These are phyloP conservation scores for Kwoniella shivajii DNA, from an alignment of 1,284 basidiomycete species.

Conservation along the genomic window DNA sequence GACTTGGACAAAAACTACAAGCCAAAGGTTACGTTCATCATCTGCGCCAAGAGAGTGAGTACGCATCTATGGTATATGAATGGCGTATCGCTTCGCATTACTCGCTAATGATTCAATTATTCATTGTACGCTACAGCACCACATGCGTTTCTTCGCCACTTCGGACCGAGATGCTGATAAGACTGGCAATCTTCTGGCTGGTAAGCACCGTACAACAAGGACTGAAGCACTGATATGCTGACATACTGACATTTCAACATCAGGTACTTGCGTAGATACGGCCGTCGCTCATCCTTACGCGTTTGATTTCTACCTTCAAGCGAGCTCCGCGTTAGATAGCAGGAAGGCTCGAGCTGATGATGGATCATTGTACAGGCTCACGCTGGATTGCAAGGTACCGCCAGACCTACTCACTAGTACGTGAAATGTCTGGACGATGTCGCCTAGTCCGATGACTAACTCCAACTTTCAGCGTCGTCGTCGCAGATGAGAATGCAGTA, in stretches of 20 bases:
- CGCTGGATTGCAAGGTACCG: constrained; percentile 41
- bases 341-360: background rate
- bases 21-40: constrained; percentile 50
- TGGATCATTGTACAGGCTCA: constrained; percentile 25
- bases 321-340: background rate
- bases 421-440: background rate
- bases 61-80: background rate
- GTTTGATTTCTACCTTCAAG: constrained; percentile 47
- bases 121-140: constrained; percentile 40
- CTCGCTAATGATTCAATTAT: background rate
- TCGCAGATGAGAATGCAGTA: constrained; percentile 34
- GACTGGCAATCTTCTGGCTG: constrained; percentile 53
- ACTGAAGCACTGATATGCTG: background rate
- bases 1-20: constrained; percentile 37
- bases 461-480: constrained; percentile 24
- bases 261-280: constrained; percentile 48
- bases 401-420: constrained; percentile 53
- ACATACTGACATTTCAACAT: background rate
- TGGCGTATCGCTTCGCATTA: background rate
- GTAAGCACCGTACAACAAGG: constrained; percentile 3
- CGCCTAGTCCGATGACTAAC: background rate
- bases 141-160: constrained; percentile 54
- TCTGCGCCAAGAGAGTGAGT: constrained; percentile 44
- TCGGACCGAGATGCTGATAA: constrained; percentile 40
- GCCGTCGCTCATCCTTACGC: constrained; percentile 54